Evolutionary conservation across 2,329 filamentous ascomycete genomes (phyloP), one percentile per base, ranked within the genome.

Genomic region (Fusarium verrucosum): DNA sequence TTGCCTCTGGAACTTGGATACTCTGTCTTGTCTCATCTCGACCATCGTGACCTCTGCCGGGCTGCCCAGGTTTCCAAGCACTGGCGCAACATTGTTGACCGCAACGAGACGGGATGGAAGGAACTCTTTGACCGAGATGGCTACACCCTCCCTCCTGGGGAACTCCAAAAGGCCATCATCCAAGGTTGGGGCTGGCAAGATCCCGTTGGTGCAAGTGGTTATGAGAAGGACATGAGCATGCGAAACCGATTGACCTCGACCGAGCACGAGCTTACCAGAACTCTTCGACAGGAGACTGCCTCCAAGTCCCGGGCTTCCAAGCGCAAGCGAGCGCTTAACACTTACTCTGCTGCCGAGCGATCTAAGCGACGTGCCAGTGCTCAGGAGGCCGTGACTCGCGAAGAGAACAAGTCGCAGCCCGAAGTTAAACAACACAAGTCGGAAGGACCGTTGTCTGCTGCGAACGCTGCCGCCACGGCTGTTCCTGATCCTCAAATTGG

Each of bases 131-230:
- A 97, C 62, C 83, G 83, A 2, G 93, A 97, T 74, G 92, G 92
- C 0, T 97, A 92, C 75, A 81, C 81, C 25, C 81, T 99, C 3
- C 89, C 92, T 0, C 82, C 89, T 1, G 92, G 92, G 17, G 95
- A 99, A 76, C 82, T 99, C 22, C 88, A 92, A 65, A 89, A 89
- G 69, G 94, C 95, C 26, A 93, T 98, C 52, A 82, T 83, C 37
- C 92, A 98, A 80, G 95, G 95, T 14, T 99, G 95, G 95, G 95
- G 94, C 14, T 99, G 95, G 93, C 95, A 99, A 75, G 92, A 94
- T 73, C 92, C 94, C 1, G 85, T 87, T 52, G 91, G 90, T 0
- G 77, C 83, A 5, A 86, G 91, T 50, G 92, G 91, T 22, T 92
- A 85, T 52, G 95, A 99, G 76, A 85, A 87, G 56, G 94, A 99